Percentiles rank a stretch among this genome's conserved stretches.
Conservation (phyloP, 2,329 filamentous ascomycete species). For the Aspergillus caelatus region DNA sequence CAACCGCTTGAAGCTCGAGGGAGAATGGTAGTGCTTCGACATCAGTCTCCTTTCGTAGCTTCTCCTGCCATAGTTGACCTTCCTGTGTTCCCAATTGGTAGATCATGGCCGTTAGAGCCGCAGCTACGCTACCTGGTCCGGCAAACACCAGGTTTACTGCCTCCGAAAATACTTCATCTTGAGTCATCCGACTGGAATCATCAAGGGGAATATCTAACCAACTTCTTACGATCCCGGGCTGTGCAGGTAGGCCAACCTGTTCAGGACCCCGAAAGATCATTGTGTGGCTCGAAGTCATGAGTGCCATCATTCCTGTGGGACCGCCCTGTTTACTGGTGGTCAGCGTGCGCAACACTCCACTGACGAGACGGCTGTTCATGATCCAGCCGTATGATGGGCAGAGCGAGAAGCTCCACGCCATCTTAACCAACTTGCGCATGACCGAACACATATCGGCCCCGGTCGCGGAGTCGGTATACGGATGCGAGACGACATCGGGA, state of each 20-base stretch:
- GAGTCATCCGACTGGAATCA: slow-evolving; percentile 18
- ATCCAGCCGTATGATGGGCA: slow-evolving; percentile 21
- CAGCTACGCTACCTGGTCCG: slow-evolving; percentile 22
- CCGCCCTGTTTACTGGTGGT: slow-evolving; percentile 5
- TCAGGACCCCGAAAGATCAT: slow-evolving; percentile 13
- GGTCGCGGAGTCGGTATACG: slow-evolving; percentile 15
- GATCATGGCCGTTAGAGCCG: slow-evolving; percentile 19
- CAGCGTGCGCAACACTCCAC: slow-evolving; percentile 7
- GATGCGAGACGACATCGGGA: slow-evolving; percentile 12
- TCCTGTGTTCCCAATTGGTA: slow-evolving; percentile 17
- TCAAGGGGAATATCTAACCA: slow-evolving; percentile 18
- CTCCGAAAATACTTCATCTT: slow-evolving; percentile 16
- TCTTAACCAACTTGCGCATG: slow-evolving; percentile 16
- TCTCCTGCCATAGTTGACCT: slow-evolving; percentile 21
- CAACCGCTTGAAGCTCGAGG: slow-evolving; percentile 18
- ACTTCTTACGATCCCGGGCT: slow-evolving; percentile 19
- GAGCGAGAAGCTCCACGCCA: slow-evolving; percentile 21
- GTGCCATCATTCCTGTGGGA: slow-evolving; percentile 8
- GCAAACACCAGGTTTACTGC: slow-evolving; percentile 21
- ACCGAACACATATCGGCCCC: slow-evolving; percentile 8
- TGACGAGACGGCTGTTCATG: slow-evolving; percentile 16
- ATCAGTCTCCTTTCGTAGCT: slow-evolving; percentile 10
- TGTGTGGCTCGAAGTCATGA: slow-evolving; percentile 7
- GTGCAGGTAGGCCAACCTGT: neutral
- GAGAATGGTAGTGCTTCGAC: neutral